Percentiles rank a stretch among this genome's conserved stretches.
Conservation (phyloP, 2,329 filamentous ascomycete genomes). For the Neonectria magnoliae region DNA sequence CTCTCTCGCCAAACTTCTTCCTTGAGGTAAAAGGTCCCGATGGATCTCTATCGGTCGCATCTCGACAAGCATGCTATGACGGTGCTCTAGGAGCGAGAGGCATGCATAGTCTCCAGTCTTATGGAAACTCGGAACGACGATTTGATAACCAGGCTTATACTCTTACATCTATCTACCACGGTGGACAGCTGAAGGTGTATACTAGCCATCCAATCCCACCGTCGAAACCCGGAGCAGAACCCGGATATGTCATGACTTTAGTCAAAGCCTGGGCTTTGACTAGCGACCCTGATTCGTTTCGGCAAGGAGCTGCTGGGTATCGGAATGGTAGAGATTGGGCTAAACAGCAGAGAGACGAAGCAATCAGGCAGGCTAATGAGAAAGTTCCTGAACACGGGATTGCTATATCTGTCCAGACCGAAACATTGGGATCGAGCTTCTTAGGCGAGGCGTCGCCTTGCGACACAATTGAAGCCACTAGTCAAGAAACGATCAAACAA, state of each 20-base stretch:
- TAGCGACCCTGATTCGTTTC: conserved; percentile 43
- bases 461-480: neutral
- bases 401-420: neutral
- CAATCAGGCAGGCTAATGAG: conserved; percentile 38
- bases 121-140: conserved; percentile 37
- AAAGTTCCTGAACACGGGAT: neutral
- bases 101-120: conserved; percentile 48
- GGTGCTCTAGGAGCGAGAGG: conserved; percentile 49
- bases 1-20: conserved; percentile 18
- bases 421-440: neutral
- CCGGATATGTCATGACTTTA: conserved; percentile 54
- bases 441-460: neutral
- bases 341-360: conserved; percentile 48
- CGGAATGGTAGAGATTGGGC: conserved; percentile 54
- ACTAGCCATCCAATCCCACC: conserved; percentile 48
- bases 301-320: conserved; percentile 49
- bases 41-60: conserved; percentile 41
- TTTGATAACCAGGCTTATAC: conserved; percentile 53
- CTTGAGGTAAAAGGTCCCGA: conserved; percentile 41
- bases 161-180: conserved; percentile 50
- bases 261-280: conserved; percentile 44
- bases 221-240: conserved; percentile 34
- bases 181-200: conserved; percentile 50
- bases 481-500: neutral
- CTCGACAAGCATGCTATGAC: conserved; percentile 49